Percentiles rank a stretch among this genome's conserved stretches.
Evolutionary conservation across 176 grass and related monocot genomes (phyloP).

Genomic region (Puya raimondii): DNA sequence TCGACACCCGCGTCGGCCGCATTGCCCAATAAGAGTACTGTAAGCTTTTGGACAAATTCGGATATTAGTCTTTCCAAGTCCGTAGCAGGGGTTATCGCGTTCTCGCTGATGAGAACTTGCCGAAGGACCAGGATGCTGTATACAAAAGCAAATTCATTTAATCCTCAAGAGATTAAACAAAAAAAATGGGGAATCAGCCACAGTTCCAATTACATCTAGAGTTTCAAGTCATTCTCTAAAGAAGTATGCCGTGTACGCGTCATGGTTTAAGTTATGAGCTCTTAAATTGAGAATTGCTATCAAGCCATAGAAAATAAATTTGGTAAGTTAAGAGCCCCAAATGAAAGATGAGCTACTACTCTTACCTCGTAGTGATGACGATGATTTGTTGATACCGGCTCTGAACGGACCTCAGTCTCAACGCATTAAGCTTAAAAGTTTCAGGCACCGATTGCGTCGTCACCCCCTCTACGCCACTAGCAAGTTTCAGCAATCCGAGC

Average conservation of each 20-base stretch:
- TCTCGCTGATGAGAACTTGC: constrained; percentile 72
- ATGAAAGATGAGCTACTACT: neutral
- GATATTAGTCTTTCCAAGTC: constrained; percentile 38
- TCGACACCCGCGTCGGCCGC: constrained; percentile 38
- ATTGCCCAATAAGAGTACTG: constrained; percentile 32
- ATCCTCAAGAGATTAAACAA: too few species aligned
- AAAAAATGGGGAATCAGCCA: too few species aligned
- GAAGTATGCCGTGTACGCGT: too few species aligned
- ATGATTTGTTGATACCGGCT: constrained; percentile 69
- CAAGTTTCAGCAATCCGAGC: constrained; percentile 68
- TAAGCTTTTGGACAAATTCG: constrained; percentile 34
- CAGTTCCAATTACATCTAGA: too few species aligned
- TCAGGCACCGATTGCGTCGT: constrained; percentile 56
- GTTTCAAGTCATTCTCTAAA: too few species aligned
- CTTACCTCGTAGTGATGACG: constrained; percentile 67
- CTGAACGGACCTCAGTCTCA: constrained; percentile 63
- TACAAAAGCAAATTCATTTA: neutral
- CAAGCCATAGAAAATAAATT: too few species aligned
- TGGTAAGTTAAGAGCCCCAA: too few species aligned
- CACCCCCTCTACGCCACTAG: constrained; percentile 43
- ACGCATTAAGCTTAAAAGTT: constrained; percentile 56
- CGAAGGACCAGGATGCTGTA: constrained; percentile 73
- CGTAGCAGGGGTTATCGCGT: constrained; percentile 12
- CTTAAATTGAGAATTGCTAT: too few species aligned
- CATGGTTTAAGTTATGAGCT: too few species aligned